Conservation (phyloP, 345 rosid species). For the Acer negundo region DNA sequence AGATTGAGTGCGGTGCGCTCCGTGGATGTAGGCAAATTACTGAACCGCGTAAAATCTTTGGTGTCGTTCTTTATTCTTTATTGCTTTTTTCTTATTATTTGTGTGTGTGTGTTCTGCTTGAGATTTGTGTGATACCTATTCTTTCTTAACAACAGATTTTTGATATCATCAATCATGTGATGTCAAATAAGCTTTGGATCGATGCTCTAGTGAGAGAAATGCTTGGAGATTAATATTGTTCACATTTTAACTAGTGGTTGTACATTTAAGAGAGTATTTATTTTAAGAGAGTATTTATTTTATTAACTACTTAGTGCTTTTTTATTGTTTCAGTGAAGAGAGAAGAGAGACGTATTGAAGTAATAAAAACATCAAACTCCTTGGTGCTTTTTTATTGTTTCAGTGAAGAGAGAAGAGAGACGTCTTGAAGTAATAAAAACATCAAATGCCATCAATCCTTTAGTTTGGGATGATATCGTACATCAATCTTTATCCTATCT, state of each 20-base stretch:
- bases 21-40: no score
- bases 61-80: no score
- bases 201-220: background rate
- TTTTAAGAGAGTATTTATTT: background rate
- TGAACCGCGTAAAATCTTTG: no score
- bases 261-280: background rate
- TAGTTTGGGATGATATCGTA: conserved; percentile 91
- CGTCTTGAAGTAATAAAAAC: conserved; percentile 73
- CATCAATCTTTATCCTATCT: conserved; percentile 14
- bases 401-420: conserved; percentile 85
- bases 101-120: no score
- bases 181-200: background rate
- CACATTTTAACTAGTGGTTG: background rate
- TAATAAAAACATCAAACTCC: conserved; percentile 51
- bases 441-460: conserved; percentile 72
- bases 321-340: conserved; percentile 65
- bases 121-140: no score
- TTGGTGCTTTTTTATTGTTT: conserved; percentile 17
- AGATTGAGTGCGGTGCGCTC: no score
- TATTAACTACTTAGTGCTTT: background rate
- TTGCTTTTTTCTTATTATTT: no score
- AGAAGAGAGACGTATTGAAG: conserved; percentile 66
- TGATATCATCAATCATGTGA: background rate
- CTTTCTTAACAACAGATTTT: no score
- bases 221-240: background rate